Conservation (phyloP, 1,284 basidiomycete species). For the Heliocybe sulcata region DNA sequence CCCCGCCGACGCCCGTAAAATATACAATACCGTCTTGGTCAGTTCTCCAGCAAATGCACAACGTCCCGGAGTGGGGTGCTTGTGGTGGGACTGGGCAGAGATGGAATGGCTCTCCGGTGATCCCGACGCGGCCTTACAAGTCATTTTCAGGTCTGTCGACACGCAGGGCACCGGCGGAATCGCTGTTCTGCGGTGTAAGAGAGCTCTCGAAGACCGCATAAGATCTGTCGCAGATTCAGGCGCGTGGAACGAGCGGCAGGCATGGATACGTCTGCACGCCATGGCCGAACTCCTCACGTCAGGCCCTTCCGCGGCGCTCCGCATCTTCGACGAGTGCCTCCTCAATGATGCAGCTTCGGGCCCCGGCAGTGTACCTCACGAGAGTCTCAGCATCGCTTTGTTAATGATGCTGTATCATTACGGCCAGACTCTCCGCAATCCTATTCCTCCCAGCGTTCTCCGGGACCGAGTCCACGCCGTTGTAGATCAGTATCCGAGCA, state of each 20-base stretch:
- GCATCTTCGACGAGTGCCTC: conserved; percentile 40
- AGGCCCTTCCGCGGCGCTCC: conserved; percentile 32
- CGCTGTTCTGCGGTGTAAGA: conserved; percentile 50
- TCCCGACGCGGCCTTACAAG: conserved; percentile 39
- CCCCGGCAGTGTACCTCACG: conserved; percentile 31
- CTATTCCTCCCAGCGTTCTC: conserved; percentile 52
- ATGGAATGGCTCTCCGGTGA: conserved; percentile 75
- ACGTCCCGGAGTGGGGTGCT: conserved; percentile 29
- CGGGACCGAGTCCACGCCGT: conserved; percentile 52
- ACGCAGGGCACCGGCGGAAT: conserved; percentile 45
- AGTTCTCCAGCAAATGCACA: conserved; percentile 25
- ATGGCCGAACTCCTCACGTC: conserved; percentile 56
- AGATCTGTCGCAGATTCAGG: conserved; percentile 17
- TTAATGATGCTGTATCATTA: conserved; percentile 61
- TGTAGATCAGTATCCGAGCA: conserved; percentile 56
- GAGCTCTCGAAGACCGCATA: conserved; percentile 43
- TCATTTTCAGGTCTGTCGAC: conserved; percentile 47
- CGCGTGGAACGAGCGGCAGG: conserved; percentile 47
- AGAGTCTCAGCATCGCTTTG: conserved; percentile 53
- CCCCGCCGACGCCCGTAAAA: conserved; percentile 69
- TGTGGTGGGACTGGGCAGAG: conserved; percentile 90
- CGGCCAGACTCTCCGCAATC: conserved; percentile 42
- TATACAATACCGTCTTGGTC: conserved; percentile 67
- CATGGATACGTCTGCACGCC: conserved; percentile 56
- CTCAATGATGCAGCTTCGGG: conserved; percentile 14